These are phyloP conservation scores for Coleophoma crateriformis DNA, from an alignment of 2,329 filamentous ascomycete species.

Conservation along the genomic window DNA sequence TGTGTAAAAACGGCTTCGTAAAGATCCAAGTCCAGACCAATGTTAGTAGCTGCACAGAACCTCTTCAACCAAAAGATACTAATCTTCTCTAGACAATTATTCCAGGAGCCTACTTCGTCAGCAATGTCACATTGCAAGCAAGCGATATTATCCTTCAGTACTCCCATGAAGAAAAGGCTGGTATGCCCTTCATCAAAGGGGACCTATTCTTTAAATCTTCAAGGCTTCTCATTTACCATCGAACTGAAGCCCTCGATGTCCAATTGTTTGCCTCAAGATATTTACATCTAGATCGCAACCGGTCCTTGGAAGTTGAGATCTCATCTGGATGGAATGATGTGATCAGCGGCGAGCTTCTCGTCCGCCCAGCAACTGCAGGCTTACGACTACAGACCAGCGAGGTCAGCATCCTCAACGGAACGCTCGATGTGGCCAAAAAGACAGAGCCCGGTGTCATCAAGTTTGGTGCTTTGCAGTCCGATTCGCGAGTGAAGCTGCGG, in stretches of 20 bases:
- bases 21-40: conserved; percentile 39
- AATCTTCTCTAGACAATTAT: conserved; percentile 48
- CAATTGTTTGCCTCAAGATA: conserved; percentile 60
- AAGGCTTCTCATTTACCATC: conserved; percentile 69
- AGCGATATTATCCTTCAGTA: conserved; percentile 61
- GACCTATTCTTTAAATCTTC: conserved; percentile 49
- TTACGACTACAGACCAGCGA: conserved; percentile 58
- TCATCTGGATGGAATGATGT: conserved; percentile 70
- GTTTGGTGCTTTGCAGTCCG: conserved; percentile 40
- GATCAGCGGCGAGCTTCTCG: conserved; percentile 50
- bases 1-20: conserved; percentile 39
- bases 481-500: conserved; percentile 49
- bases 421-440: conserved; percentile 39
- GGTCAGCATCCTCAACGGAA: conserved; percentile 40
- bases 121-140: conserved; percentile 61
- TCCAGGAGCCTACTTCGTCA: conserved; percentile 70
- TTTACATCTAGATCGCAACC: conserved; percentile 75
- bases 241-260: conserved; percentile 61
- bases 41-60: conserved; percentile 24
- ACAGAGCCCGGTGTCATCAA: conserved; percentile 48
- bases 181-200: conserved; percentile 6
- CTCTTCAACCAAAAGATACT: conserved; percentile 12
- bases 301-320: conserved; percentile 70
- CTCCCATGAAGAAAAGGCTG: conserved; percentile 45
- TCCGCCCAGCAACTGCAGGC: conserved; percentile 61